A percentile compares a stretch with the other conserved stretches of the same genome.
These are phyloP conservation scores for Boletus rubropictus DNA, from an alignment of 768 basidiomycete species.

Conservation along the genomic window DNA sequence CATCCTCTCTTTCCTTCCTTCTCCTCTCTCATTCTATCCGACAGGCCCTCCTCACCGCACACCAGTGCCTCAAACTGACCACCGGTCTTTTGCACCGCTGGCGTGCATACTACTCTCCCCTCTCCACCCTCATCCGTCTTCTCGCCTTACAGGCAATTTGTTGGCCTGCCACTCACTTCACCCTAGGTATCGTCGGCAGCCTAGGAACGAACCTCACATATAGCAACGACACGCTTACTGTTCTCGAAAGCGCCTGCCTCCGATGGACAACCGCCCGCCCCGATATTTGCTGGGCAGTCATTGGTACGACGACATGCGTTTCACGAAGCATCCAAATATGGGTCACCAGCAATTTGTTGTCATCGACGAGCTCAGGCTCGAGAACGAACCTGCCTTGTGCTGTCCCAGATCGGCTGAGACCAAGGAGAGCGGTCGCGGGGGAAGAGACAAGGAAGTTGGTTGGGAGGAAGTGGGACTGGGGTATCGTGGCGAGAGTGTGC, in stretches of 20 bases:
- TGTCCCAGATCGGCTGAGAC: constrained; percentile 20
- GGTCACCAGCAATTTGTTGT: constrained; percentile 84
- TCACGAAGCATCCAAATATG: constrained; percentile 86
- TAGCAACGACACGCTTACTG: constrained; percentile 1
- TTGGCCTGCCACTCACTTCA: constrained; percentile 90
- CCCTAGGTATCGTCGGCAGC: constrained; percentile 62
- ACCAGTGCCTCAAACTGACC: constrained; percentile 82
- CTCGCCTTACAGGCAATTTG: constrained; percentile 93
- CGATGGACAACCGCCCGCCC: constrained; percentile 56
- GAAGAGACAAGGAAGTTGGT: constrained; percentile 28
- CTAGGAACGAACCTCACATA: constrained; percentile 18
- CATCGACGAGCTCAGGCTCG: constrained; percentile 5
- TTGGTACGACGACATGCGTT: constrained; percentile 83
- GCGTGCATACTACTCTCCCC: constrained; percentile 84
- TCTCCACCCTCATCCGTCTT: constrained; percentile 85
- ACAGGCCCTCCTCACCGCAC: constrained; percentile 78
- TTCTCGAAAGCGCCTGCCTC: constrained; percentile 27
- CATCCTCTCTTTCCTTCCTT: background rate
- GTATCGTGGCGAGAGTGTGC: constrained; percentile 60
- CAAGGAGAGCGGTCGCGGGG: constrained; percentile 10
- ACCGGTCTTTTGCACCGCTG: constrained; percentile 87
- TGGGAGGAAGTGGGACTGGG: constrained; percentile 78
- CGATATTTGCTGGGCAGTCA: constrained; percentile 83
- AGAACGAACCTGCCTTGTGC: constrained; percentile 3
- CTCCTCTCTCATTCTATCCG: background rate